Percentiles rank a stretch among this genome's conserved stretches.
Conservation (phyloP, 352 stramenopile species). For the Phytophthora melonis region DNA sequence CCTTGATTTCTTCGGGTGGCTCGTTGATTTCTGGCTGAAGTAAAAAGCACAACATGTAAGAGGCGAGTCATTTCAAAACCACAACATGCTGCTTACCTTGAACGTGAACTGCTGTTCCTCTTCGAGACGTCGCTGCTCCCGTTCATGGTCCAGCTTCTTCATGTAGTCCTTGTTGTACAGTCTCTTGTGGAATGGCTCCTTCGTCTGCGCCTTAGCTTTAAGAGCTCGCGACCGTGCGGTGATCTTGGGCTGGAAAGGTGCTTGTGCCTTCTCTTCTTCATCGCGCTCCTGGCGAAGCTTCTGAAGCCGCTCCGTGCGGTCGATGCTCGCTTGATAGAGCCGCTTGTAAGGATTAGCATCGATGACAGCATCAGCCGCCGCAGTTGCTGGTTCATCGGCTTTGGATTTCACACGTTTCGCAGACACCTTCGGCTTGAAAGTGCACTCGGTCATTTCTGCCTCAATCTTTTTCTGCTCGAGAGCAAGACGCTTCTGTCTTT, state of each 20-base stretch:
- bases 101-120: constrained; percentile 77
- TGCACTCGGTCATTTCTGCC: constrained; percentile 67
- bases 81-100: constrained; percentile 56
- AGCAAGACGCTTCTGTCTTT: constrained; percentile 74
- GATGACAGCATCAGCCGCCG: constrained; percentile 13
- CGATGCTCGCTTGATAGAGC: constrained; percentile 72
- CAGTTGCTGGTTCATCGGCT: constrained; percentile 18
- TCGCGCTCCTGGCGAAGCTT: constrained; percentile 74
- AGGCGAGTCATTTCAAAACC: constrained; percentile 1
- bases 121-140: constrained; percentile 80
- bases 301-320: constrained; percentile 66
- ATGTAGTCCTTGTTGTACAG: constrained; percentile 84
- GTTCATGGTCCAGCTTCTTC: constrained; percentile 66
- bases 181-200: constrained; percentile 78
- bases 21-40: constrained; percentile 67
- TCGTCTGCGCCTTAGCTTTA: constrained; percentile 39
- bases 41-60: constrained; percentile 19
- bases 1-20: constrained; percentile 63
- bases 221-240: constrained; percentile 32
- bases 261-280: constrained; percentile 61
- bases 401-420: constrained; percentile 55
- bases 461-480: constrained; percentile 82
- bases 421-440: constrained; percentile 73
- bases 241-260: constrained; percentile 76
- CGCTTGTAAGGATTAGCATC: constrained; percentile 67